Base-by-base conservation (phyloP, 768 basidiomycete species). In the Hericium erinaceus region DNA sequence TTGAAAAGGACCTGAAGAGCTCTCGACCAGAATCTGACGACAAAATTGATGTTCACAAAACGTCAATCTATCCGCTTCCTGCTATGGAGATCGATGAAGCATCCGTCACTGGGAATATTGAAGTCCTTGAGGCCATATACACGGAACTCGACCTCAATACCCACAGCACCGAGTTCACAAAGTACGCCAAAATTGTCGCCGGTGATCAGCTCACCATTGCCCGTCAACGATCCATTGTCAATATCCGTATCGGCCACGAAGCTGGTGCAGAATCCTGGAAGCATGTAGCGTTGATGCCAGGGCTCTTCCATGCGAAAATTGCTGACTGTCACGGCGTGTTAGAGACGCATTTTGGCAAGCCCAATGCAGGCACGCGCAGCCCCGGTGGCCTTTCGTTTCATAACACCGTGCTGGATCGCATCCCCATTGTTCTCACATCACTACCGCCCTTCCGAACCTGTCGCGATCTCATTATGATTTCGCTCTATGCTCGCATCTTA, bases 131-230 rank as follows among this genome's bases (percentile, higher is more conserved):
- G 2, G 65, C 64, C 0, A 68, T 73, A 8, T 58, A 64, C 12
- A 50, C 64, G 0, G 69, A 70, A 56, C 65, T 74, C 1, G 18
- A 61, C 0, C 40, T 70, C 2, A 53, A 65, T 24, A 57, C 40
- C 9, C 22, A 22, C 22, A 22, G 22, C 22, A 12, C 20, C 18
- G 15, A 59, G 10, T 22, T 53, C 8, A 48, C 55, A 9, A 61
- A 56, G 41, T 20, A 13, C 15, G 22, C 22, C 22, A 56, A 12
- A 3, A 58, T 66, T 22, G 33, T 65, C 37, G 56, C 57, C 6
- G 74, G 74, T 13, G 73, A 75, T 56, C 75, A 75, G 58, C 66
- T 77, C 0, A 68, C 74, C 0, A 60, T 74, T 28, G 67, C 72
- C 1, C 69, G 71, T 0, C 59, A 72, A 1, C 70, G 72, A 0